A percentile compares a stretch with the other conserved stretches of the same genome.
These are phyloP conservation scores for Saturnispora ahearnii DNA, from an alignment of 805 yeast species.

Conservation along the genomic window DNA sequence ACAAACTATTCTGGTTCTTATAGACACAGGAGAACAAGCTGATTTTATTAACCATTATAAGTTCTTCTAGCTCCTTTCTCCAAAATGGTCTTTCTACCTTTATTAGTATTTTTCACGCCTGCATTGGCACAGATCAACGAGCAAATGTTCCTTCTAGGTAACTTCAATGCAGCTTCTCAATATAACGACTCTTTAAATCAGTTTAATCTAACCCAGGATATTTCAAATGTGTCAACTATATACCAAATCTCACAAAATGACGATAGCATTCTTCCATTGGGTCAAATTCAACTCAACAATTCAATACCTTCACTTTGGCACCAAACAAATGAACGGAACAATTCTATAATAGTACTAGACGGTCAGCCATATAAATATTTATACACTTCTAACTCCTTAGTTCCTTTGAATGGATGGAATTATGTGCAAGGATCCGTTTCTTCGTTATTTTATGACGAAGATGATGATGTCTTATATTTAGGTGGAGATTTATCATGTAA, in stretches of 20 bases:
- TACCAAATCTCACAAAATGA: constrained; percentile 17
- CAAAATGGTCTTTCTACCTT: neutral
- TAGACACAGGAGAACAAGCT: neutral
- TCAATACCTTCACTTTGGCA: constrained; percentile 10
- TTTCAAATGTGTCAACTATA: constrained; percentile 6
- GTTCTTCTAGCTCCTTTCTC: neutral
- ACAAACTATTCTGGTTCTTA: neutral
- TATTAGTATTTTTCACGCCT: neutral
- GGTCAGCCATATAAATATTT: constrained; percentile 21
- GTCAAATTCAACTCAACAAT: neutral
- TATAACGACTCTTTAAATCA: constrained; percentile 14
- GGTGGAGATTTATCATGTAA: constrained; percentile 67
- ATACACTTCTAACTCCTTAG: neutral
- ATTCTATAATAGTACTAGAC: constrained; percentile 14
- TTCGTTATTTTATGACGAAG: constrained; percentile 40
- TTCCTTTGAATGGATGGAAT: constrained; percentile 19
- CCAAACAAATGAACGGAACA: constrained; percentile 1
- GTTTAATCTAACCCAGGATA: constrained; percentile 19
- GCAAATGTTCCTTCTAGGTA: constrained; percentile 21
- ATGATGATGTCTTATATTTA: constrained; percentile 46
- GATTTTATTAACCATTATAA: neutral
- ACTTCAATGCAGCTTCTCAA: constrained; percentile 22
- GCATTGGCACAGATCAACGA: constrained; percentile 17
- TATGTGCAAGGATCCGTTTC: constrained; percentile 32
- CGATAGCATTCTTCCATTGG: neutral